Evolutionary conservation across 2,329 filamentous ascomycete species (phyloP).

Genomic region (Hypoxylon sp.): DNA sequence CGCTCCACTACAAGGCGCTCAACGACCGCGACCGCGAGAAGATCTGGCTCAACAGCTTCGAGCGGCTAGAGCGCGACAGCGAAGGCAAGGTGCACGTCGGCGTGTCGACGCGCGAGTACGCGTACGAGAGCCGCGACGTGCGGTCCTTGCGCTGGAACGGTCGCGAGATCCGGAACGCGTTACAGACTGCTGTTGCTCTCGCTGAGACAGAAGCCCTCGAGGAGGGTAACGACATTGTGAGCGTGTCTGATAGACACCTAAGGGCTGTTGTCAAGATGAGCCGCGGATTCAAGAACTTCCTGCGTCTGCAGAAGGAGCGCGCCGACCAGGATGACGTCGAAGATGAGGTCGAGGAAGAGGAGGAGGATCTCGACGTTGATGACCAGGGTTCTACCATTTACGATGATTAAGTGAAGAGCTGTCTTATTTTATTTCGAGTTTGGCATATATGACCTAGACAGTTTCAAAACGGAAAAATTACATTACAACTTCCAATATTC

Average conservation of each 20-base stretch:
- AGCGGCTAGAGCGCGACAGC: conserved; percentile 58
- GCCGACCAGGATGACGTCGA: background rate
- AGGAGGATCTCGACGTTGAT: background rate
- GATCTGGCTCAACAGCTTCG: conserved; percentile 61
- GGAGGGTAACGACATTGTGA: conserved; percentile 46
- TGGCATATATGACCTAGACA: background rate
- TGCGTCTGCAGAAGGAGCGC: conserved; percentile 31
- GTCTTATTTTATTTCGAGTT: background rate
- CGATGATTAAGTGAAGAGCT: background rate
- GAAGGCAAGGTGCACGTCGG: conserved; percentile 53
- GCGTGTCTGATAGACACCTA: conserved; percentile 52
- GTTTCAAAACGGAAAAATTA: background rate
- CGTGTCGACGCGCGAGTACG: conserved; percentile 55
- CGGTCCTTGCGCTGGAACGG: conserved; percentile 54
- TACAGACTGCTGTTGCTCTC: conserved; percentile 49
- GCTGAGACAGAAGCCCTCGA: conserved; percentile 48
- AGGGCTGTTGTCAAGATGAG: conserved; percentile 55
- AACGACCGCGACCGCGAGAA: conserved; percentile 56
- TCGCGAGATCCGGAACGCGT: conserved; percentile 52
- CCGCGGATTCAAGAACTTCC: conserved; percentile 53
- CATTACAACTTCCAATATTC: background rate
- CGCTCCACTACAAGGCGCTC: conserved; percentile 59
- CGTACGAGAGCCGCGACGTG: conserved; percentile 54
- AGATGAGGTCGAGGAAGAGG: background rate
- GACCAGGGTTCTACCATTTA: background rate